Conservation (phyloP, 192 early-diverging fungal species). For the Chytriomyces hyalinus region DNA sequence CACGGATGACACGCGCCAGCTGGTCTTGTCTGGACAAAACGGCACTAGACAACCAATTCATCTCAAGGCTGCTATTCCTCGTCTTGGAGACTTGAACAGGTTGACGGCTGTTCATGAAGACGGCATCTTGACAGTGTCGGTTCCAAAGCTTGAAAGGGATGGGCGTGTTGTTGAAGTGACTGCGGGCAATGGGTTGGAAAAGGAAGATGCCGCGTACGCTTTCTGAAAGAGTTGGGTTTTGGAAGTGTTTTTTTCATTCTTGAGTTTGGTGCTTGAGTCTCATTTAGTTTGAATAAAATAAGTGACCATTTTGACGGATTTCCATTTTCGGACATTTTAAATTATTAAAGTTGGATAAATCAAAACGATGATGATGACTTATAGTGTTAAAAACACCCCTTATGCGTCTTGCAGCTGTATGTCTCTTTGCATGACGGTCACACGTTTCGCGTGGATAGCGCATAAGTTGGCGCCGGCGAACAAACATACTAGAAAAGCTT, state of each 20-base stretch:
- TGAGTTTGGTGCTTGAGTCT: too few relatives aligned
- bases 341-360: too few relatives aligned
- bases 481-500: slow-evolving; percentile 81
- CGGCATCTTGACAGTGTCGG: slow-evolving; percentile 6
- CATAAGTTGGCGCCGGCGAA: slow-evolving; percentile 93
- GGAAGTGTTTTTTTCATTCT: too few relatives aligned
- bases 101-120: slow-evolving; percentile 4
- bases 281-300: too few relatives aligned
- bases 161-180: slow-evolving; percentile 13
- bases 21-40: slow-evolving; percentile 4
- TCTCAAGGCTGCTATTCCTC: not conserved
- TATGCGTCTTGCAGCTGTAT: slow-evolving; percentile 66
- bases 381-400: too few relatives aligned
- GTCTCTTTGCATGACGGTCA: slow-evolving; percentile 90
- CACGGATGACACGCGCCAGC: slow-evolving; percentile 11
- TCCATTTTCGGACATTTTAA: too few relatives aligned
- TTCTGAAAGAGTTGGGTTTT: too few relatives aligned
- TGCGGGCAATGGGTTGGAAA: not conserved
- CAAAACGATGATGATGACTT: too few relatives aligned
- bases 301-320: too few relatives aligned
- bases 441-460: slow-evolving; percentile 87
- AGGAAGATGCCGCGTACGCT: too few relatives aligned
- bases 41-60: not conserved
- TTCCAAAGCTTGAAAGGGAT: slow-evolving; percentile 21
- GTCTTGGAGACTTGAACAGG: slow-evolving; percentile 13